These are phyloP conservation scores for Symbiodinium natans DNA, from an alignment of 73 alveolate species.

Conservation along the genomic window DNA sequence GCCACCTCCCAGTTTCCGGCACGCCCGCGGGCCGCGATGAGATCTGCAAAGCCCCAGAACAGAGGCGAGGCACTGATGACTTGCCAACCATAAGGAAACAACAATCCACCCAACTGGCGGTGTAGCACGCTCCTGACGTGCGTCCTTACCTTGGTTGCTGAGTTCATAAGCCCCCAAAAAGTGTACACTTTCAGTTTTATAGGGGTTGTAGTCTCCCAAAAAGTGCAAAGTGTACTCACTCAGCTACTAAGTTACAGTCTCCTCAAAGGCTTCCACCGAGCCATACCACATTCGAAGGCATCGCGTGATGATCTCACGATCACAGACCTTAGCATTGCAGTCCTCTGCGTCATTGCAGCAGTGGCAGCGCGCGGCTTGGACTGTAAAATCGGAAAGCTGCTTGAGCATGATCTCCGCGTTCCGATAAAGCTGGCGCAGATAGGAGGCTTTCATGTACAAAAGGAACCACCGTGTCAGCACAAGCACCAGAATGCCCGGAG, in stretches of 20 bases:
- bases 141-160: too few relatives aligned
- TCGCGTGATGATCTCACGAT: too few relatives aligned
- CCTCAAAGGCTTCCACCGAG: too few relatives aligned
- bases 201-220: too few relatives aligned
- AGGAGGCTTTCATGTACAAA: background rate
- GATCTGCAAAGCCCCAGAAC: constrained; percentile 22
- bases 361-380: background rate
- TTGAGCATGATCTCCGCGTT: constrained; percentile 3
- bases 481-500: background rate
- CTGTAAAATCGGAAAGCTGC: background rate
- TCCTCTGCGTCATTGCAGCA: background rate
- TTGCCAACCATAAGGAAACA: constrained; percentile 22
- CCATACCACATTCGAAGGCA: too few relatives aligned
- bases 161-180: background rate
- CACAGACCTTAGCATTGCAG: too few relatives aligned
- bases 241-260: too few relatives aligned
- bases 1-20: constrained; percentile 17
- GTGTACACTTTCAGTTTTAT: background rate
- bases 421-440: background rate
- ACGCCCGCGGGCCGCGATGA: background rate
- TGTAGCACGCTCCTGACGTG: background rate
- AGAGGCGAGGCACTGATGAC: background rate
- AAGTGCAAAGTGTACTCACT: too few relatives aligned
- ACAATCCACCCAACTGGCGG: constrained; percentile 35
- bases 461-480: background rate